phyloP scores from a whole-genome alignment of 202 grass and related monocot species.

The Eragrostis tef region DNA sequence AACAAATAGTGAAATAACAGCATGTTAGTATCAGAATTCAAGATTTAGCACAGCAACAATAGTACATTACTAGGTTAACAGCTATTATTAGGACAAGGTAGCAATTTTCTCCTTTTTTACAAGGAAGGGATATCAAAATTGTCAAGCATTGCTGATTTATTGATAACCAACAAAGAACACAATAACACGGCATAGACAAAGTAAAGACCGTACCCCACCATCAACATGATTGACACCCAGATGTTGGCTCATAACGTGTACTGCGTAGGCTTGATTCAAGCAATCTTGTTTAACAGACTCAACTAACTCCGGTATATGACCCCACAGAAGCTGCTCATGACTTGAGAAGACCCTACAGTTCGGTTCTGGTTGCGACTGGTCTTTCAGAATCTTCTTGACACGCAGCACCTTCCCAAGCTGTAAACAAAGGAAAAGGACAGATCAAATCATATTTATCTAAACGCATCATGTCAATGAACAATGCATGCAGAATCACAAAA shows the following conservation, averaged over 20 bases:
- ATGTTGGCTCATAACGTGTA: slow-evolving; percentile 73
- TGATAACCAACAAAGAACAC: slow-evolving; percentile 16
- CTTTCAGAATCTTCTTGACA: slow-evolving; percentile 68
- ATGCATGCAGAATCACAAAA: neutral
- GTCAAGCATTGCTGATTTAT: neutral
- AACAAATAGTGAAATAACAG: slow-evolving; percentile 7
- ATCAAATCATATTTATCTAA: slow-evolving; percentile 18
- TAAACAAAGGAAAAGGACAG: slow-evolving; percentile 33
- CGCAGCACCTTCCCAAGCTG: slow-evolving; percentile 89
- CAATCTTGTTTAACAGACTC: slow-evolving; percentile 66
- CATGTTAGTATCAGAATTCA: neutral
- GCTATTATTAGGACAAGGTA: neutral
- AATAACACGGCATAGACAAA: slow-evolving; percentile 19
- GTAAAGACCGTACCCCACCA: slow-evolving; percentile 56
- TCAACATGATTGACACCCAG: slow-evolving; percentile 70
- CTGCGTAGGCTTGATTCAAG: slow-evolving; percentile 65
- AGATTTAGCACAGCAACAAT: neutral
- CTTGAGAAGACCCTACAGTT: slow-evolving; percentile 62
- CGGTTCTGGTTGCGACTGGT: slow-evolving; percentile 45
- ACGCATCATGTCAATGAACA: neutral
- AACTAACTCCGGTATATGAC: slow-evolving; percentile 59
- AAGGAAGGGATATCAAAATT: slow-evolving; percentile 3
- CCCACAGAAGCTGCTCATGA: slow-evolving; percentile 79
- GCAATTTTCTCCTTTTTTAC: slow-evolving; percentile 5
- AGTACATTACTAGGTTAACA: neutral